Base-by-base conservation (phyloP, 768 basidiomycete species). In the Paxillus involutus region DNA sequence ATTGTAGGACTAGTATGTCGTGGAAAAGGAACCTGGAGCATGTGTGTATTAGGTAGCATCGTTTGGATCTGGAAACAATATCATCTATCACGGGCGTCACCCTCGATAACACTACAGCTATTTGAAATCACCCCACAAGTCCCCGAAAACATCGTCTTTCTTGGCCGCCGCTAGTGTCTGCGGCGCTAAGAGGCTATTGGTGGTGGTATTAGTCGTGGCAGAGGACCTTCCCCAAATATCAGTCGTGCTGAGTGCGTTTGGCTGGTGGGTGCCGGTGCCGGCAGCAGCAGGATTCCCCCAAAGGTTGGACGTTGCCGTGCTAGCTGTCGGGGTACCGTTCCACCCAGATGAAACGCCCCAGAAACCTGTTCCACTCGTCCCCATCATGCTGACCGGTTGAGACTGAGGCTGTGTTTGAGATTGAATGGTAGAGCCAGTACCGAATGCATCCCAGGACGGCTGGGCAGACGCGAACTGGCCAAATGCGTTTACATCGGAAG, bases 41-140 rank as follows among this genome's bases (percentile, higher is more conserved):
- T 11, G n/a, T 45, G 44, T 29, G 24, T 45, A 12, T 17, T 50
- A 36, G 16, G n/a, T 39, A 39, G 4, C n/a, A 39, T 32, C 9
- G 11, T 11, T 5, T 32, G 17, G 43, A 51, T 51, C 32, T 24
- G 51, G 55, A 56, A 12, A 4, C 2, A 12, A 17, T 26, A 16
- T 21, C 21, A 43, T 50, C 49, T 21, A 21, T 21, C 21, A 21
- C 21, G 21, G 21, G 21, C 19, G 45, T 39, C 17, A 19, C 19
- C 35, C 35, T 35, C 13, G 35, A 13, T 13, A 13, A 35, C 13
- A 14, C 35, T 12, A 35, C 13, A 35, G 12, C 41, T 77, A 91
- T 76, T 91, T 91, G 70, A 89, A 89, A 37, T 85, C 82, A 46
- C 89, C 88, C 91, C 91, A 92, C 46, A 93, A 69, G 70, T 92